Conservation (phyloP, 2,329 filamentous ascomycete genomes). For the Aspergillus ibericus region DNA sequence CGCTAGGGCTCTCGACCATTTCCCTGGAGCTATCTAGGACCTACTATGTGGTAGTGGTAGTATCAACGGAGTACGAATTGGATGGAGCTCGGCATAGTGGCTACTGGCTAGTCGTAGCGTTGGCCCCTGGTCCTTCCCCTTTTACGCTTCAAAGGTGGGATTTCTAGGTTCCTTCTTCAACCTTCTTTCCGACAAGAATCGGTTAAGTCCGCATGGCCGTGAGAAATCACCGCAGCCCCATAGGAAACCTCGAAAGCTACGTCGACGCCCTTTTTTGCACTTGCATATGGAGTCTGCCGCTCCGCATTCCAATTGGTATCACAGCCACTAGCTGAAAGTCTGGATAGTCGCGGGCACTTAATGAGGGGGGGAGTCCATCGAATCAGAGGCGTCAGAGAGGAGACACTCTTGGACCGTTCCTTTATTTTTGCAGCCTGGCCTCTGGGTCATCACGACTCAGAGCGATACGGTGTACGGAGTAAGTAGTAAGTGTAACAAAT, state of each 20-base stretch:
- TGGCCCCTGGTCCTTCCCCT: not conserved
- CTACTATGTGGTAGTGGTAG: too few relatives aligned
- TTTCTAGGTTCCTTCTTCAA: conserved; percentile 12
- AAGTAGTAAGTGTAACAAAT: conserved; percentile 8
- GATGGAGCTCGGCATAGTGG: not conserved
- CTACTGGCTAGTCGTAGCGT: not conserved
- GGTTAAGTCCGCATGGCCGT: conserved; percentile 1
- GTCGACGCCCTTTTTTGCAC: not conserved
- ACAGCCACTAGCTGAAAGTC: not conserved
- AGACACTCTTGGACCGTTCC: not conserved
- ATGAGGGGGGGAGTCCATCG: not conserved
- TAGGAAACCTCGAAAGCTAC: not conserved
- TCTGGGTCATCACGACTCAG: conserved; percentile 10
- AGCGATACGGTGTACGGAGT: not conserved
- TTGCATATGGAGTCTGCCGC: not conserved
- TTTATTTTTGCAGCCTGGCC: conserved; percentile 2
- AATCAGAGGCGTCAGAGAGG: not conserved
- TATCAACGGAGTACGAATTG: not conserved
- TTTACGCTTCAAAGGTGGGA: not conserved
- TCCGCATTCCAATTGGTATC: not conserved
- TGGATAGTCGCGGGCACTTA: not conserved
- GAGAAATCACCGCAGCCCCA: not conserved
- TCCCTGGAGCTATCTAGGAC: too few relatives aligned
- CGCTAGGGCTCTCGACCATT: not conserved
- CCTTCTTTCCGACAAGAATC: conserved; percentile 6